Conservation (phyloP, 2,329 filamentous ascomycete species). For the Chaetomium sp. region DNA sequence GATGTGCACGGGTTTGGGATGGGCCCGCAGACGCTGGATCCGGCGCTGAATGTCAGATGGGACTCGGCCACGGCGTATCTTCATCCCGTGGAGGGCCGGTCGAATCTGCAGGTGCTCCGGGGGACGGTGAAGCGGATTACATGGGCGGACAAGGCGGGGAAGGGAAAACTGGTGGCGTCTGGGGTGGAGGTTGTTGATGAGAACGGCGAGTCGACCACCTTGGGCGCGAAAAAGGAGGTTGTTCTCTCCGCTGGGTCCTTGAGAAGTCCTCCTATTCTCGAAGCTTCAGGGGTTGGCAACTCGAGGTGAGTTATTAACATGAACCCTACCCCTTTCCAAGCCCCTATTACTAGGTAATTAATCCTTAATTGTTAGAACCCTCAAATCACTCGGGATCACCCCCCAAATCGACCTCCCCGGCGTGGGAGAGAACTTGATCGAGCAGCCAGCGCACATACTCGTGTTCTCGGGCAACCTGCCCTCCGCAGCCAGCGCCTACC, state of each 20-base stretch:
- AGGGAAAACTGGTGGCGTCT: background rate
- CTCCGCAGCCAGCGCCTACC: background rate
- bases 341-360: too few relatives aligned
- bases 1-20: background rate
- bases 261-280: background rate
- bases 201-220: background rate
- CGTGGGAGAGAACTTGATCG: constrained; percentile 1
- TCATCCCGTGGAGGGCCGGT: constrained; percentile 1
- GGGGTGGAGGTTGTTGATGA: background rate
- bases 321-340: too few relatives aligned
- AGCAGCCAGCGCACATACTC: background rate
- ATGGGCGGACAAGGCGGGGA: background rate
- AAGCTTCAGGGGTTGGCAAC: constrained; percentile 3
- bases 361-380: background rate
- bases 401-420: constrained; percentile 1
- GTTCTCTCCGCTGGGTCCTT: background rate
- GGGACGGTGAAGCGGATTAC: constrained; percentile 1
- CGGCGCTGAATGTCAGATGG: background rate
- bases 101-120: background rate
- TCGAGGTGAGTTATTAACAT: background rate
- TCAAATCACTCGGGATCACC: background rate
- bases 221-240: background rate
- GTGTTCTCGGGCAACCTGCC: background rate
- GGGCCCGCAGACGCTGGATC: constrained; percentile 2
- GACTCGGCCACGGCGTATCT: constrained; percentile 4